A percentile compares a stretch with the other conserved stretches of the same genome.
These are phyloP conservation scores for Ophiostoma piceae DNA, from an alignment of 2,329 filamentous ascomycete genomes.

Conservation along the genomic window DNA sequence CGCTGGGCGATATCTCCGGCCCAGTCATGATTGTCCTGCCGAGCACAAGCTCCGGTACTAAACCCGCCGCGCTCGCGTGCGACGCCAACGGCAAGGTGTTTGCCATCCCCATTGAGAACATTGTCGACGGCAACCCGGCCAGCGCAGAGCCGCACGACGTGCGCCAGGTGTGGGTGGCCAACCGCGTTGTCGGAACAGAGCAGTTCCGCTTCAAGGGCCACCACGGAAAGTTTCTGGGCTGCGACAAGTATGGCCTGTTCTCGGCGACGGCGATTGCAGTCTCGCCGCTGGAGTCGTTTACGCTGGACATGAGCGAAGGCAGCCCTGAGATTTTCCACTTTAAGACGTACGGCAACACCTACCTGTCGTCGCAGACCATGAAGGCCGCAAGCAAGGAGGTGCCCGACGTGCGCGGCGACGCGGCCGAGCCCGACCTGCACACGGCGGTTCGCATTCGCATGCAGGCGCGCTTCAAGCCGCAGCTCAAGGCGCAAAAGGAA, in stretches of 20 bases:
- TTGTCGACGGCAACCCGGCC: conserved; percentile 73
- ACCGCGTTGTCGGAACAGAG: conserved; percentile 74
- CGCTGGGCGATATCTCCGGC: conserved; percentile 66
- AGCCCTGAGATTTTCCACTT: conserved; percentile 64
- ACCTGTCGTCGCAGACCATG: conserved; percentile 56
- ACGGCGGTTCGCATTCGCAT: conserved; percentile 79
- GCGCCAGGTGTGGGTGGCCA: conserved; percentile 90
- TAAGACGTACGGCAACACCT: conserved; percentile 67
- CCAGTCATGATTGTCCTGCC: conserved; percentile 80
- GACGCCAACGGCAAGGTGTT: conserved; percentile 86
- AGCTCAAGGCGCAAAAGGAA: conserved; percentile 71
- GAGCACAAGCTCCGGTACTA: conserved; percentile 47
- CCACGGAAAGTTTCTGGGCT: conserved; percentile 81
- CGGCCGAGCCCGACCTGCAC: conserved; percentile 58
- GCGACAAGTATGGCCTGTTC: conserved; percentile 75
- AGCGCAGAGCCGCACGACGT: conserved; percentile 95
- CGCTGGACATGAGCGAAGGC: conserved; percentile 44
- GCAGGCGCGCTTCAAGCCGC: conserved; percentile 91
- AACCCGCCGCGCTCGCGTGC: conserved; percentile 70
- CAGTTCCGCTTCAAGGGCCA: conserved; percentile 81
- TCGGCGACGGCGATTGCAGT: conserved; percentile 76
- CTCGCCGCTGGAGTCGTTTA: conserved; percentile 75
- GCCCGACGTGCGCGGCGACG: conserved; percentile 72
- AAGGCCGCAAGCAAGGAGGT: conserved; percentile 38
- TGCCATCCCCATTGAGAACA: conserved; percentile 74